These are phyloP conservation scores for Gamarada debralockiae DNA, from an alignment of 495 filamentous ascomycete species.

Conservation along the genomic window DNA sequence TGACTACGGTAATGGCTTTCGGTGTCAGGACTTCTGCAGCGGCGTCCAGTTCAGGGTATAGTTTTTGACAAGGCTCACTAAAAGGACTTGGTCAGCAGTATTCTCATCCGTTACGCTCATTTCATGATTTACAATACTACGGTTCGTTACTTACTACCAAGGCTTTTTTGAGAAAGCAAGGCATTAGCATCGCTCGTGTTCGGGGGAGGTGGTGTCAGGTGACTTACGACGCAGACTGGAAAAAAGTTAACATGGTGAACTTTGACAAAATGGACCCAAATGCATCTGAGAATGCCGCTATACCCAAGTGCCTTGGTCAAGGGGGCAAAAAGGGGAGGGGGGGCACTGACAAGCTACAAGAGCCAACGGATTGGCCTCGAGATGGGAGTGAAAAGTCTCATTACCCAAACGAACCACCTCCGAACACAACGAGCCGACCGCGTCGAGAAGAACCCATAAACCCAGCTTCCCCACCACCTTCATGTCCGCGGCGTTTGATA, in stretches of 20 bases:
- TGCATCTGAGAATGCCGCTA: no score
- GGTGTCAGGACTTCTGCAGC: slow-evolving; percentile 1
- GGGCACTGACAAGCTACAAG: slow-evolving; percentile 2
- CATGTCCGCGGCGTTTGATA: no score
- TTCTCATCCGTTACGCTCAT: no score
- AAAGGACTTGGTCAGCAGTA: no score
- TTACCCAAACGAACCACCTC: not conserved
- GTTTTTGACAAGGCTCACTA: slow-evolving; percentile 13
- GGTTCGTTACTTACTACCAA: slow-evolving; percentile 13
- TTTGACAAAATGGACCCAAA: no score
- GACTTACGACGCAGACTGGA: slow-evolving; percentile 11
- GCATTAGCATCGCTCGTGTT: not conserved
- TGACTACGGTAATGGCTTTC: slow-evolving; percentile 6
- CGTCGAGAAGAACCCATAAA: not conserved
- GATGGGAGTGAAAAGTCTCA: not conserved
- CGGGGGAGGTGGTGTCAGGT: not conserved
- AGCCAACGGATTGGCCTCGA: not conserved
- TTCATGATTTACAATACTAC: no score
- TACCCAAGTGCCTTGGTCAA: no score
- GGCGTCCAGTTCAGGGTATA: slow-evolving; percentile 4
- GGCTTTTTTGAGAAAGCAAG: slow-evolving; percentile 2
- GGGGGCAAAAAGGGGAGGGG: not conserved
- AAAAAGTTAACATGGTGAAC: not conserved
- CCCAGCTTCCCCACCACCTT: no score
- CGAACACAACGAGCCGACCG: not conserved